phyloP scores from a whole-genome alignment of 495 filamentous ascomycete species.

The Podospora fimiseda region DNA sequence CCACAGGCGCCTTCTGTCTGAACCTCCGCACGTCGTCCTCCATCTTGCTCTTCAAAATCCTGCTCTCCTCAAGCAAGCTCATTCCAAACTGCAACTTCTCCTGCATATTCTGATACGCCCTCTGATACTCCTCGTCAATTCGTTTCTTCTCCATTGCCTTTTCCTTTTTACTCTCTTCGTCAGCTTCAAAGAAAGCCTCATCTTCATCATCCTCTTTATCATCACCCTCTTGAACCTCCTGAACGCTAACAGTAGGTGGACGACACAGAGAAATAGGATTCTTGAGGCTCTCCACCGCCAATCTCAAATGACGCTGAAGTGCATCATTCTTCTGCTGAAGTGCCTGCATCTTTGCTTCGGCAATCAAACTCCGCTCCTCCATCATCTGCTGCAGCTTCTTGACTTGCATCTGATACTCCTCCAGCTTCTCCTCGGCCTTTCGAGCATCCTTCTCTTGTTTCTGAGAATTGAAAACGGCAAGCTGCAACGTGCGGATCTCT shows the following conservation, averaged over 20 bases:
- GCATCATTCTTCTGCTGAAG: slow-evolving; percentile 86
- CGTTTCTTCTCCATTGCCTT: slow-evolving; percentile 13
- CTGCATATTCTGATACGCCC: slow-evolving; percentile 14
- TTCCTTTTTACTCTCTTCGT: slow-evolving; percentile 9
- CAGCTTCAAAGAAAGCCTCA: slow-evolving; percentile 5
- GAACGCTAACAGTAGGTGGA: slow-evolving; percentile 30
- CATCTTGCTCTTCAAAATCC: neutral
- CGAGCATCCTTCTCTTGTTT: slow-evolving; percentile 38
- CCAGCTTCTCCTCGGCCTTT: slow-evolving; percentile 64
- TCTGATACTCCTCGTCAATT: slow-evolving; percentile 15
- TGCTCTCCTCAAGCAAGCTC: neutral
- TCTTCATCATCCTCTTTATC: slow-evolving; percentile 23
- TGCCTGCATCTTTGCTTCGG: slow-evolving; percentile 83
- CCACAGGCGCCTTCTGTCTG: slow-evolving; percentile 23
- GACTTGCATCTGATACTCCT: slow-evolving; percentile 88
- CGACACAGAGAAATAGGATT: slow-evolving; percentile 68
- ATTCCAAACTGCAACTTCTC: slow-evolving; percentile 24
- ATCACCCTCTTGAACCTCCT: slow-evolving; percentile 27
- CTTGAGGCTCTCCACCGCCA: slow-evolving; percentile 78
- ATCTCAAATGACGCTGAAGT: slow-evolving; percentile 72
- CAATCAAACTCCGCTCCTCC: slow-evolving; percentile 83
- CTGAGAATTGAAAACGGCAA: slow-evolving; percentile 57
- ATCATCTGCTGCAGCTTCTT: slow-evolving; percentile 82
- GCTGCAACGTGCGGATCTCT: slow-evolving; percentile 77
- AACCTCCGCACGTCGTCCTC: slow-evolving; percentile 39